Evolutionary conservation across 257 asterid genomes (phyloP).

Genomic region (Hygrophila difformis): DNA sequence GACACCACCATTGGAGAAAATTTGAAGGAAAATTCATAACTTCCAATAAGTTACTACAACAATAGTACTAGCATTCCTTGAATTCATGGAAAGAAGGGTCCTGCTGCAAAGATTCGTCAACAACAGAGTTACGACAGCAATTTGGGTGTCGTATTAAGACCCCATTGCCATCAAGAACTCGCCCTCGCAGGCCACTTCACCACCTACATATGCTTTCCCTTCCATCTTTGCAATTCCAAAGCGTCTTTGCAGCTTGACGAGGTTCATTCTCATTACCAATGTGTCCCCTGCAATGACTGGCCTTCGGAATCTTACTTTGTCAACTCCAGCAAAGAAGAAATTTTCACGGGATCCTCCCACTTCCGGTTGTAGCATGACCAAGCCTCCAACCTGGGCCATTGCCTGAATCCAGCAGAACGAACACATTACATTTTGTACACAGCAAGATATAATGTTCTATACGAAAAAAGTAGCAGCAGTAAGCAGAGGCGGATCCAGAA

Average conservation of each 20-base stretch:
- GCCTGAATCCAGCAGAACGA: constrained; percentile 45
- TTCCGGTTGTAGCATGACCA: constrained; percentile 78
- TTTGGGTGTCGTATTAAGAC: constrained; percentile 17
- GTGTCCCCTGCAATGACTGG: constrained; percentile 89
- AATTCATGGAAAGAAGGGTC: too few species aligned
- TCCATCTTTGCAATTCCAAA: constrained; percentile 92
- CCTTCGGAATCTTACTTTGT: constrained; percentile 78
- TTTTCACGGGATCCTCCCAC: constrained; percentile 71
- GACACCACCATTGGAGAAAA: too few species aligned
- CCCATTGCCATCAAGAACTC: constrained; percentile 74
- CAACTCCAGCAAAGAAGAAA: constrained; percentile 82
- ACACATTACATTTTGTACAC: constrained; percentile 5
- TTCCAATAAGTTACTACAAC: too few species aligned
- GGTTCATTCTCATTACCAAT: constrained; percentile 78
- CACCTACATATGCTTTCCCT: constrained; percentile 85
- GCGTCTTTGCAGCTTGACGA: constrained; percentile 63
- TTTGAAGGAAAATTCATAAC: too few species aligned
- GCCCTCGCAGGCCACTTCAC: constrained; percentile 79
- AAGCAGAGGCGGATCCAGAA: too few species aligned
- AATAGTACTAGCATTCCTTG: too few species aligned
- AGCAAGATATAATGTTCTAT: too few species aligned
- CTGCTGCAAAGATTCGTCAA: too few species aligned
- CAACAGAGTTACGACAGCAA: neutral
- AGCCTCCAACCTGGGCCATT: constrained; percentile 93
- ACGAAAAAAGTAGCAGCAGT: too few species aligned